Evolutionary conservation across 164 flowering plant genomes (phyloP).

Genomic region (Kalanchoe fedtschenkoi): DNA sequence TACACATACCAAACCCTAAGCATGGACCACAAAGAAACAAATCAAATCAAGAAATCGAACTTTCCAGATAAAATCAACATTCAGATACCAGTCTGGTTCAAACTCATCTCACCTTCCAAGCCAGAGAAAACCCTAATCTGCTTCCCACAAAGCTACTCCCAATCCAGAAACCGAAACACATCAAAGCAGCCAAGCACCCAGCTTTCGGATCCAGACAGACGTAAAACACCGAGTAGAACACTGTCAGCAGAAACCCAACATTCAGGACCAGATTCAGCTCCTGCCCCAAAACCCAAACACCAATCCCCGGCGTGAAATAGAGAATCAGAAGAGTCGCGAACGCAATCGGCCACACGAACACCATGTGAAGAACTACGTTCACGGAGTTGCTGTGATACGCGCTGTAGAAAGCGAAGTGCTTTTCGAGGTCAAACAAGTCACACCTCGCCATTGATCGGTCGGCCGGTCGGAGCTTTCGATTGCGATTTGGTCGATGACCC

Average conservation of each 20-base stretch:
- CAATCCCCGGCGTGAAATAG: conserved; percentile 1
- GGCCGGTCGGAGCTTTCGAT: neutral
- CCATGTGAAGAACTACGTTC: conserved; percentile 49
- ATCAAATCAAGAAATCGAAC: too few relatives aligned
- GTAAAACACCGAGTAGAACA: conserved; percentile 43
- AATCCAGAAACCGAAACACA: conserved; percentile 56
- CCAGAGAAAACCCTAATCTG: conserved; percentile 47
- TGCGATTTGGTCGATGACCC: neutral
- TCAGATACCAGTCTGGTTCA: too few relatives aligned
- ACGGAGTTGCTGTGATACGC: conserved; percentile 81
- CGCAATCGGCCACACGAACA: conserved; percentile 77
- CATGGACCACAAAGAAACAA: neutral
- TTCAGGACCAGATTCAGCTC: conserved; percentile 23
- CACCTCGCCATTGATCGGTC: conserved; percentile 14
- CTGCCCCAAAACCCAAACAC: conserved; percentile 5
- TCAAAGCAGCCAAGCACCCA: conserved; percentile 63
- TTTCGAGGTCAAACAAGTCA: conserved; percentile 63
- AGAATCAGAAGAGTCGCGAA: conserved; percentile 49
- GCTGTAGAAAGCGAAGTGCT: conserved; percentile 76
- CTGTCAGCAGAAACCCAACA: conserved; percentile 37
- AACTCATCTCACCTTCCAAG: conserved; percentile 57
- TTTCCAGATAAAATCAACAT: too few relatives aligned
- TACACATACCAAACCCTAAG: conserved; percentile 7
- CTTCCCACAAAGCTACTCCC: conserved; percentile 31
- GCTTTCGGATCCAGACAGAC: conserved; percentile 56